Percentiles rank a stretch among this genome's conserved stretches.
phyloP scores from a whole-genome alignment of 1,139 yeast genomes.

The Kodamaea derodonti region DNA sequence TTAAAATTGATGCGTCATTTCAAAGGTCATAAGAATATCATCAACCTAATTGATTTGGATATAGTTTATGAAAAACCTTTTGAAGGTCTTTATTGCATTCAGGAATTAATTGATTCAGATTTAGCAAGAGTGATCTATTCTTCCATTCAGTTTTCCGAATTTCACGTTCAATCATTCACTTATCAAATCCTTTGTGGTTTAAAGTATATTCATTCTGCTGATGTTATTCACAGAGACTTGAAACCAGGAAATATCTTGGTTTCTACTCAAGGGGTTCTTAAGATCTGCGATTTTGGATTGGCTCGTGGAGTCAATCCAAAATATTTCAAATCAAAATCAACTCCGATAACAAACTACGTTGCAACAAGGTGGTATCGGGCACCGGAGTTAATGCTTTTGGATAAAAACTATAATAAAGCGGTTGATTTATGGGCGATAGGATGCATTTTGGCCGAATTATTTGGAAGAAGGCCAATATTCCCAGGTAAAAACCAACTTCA shows the following conservation, averaged over 20 bases:
- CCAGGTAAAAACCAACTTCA: conserved; percentile 64
- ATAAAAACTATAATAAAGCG: conserved; percentile 49
- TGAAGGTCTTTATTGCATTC: conserved; percentile 82
- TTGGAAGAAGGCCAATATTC: conserved; percentile 70
- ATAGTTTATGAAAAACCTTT: conserved; percentile 61
- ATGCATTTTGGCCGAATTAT: conserved; percentile 72
- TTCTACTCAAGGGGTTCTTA: conserved; percentile 64
- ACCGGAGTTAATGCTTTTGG: conserved; percentile 77
- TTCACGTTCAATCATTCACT: conserved; percentile 69
- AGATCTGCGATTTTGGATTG: conserved; percentile 85
- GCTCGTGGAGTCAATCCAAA: conserved; percentile 68
- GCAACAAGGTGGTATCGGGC: conserved; percentile 97
- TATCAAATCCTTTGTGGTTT: conserved; percentile 81
- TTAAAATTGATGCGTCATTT: conserved; percentile 73
- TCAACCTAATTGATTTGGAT: conserved; percentile 70
- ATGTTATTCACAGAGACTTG: conserved; percentile 78
- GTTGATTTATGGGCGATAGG: conserved; percentile 84
- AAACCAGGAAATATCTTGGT: conserved; percentile 83
- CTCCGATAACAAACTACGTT: conserved; percentile 74
- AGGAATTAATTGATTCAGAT: conserved; percentile 77
- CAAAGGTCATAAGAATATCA: conserved; percentile 78
- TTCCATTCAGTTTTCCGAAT: conserved; percentile 73
- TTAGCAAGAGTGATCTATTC: conserved; percentile 75
- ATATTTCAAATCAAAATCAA: conserved; percentile 29
- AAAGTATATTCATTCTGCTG: conserved; percentile 80